Evolutionary conservation across 2,329 filamentous ascomycete genomes (phyloP), one percentile per base, ranked within the genome.

Genomic region (Lachnellula cervina): DNA sequence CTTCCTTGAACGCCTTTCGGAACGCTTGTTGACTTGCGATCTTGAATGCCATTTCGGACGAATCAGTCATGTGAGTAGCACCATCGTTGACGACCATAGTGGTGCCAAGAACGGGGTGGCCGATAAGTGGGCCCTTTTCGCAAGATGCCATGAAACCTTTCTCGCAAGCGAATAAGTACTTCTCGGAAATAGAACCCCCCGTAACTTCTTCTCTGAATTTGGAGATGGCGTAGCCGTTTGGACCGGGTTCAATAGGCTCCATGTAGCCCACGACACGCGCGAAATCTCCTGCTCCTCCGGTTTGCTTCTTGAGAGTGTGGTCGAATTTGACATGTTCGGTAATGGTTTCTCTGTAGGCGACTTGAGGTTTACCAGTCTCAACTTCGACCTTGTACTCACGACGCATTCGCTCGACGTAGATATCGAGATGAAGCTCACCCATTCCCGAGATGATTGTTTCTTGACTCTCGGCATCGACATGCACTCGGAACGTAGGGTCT

Each of bases 371-470:
- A 56, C 94, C 94, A n/a, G 92, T 97, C 67, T 89, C 82, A 72
- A 93, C 96, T 62, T 97, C 94, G 52, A 96, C 92, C 70, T 89
- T 90, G 81, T 99, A 99, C 75, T 99, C 94, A 69, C 94, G 88
- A 66, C 89, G 88, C 77, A 99, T 92, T 65, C 94, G 91, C 77
- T 99, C 94, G 50, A 99, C 86, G 73, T 99, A 99, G 68, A 99
- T 96, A 69, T 96, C 92, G 28, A 99, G 80, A 73, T 99, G 94
- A 64, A 99, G 75, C 73, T 99, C 94, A 64, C 94, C 94, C 94
- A 99, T 99, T 58, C 94, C 94, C 43, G 89, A 95, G 69, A 99
- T 97, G 69, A 99, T 96, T 48, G 93, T 97, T 77, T 99, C 90
- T 70, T 96, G 88, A 62, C 88, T 93, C 76, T 99, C 94, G 16